Evolutionary conservation across 805 yeast genomes (phyloP), one percentile per base, ranked within the genome.

Genomic region (Schwanniomyces sp.): DNA sequence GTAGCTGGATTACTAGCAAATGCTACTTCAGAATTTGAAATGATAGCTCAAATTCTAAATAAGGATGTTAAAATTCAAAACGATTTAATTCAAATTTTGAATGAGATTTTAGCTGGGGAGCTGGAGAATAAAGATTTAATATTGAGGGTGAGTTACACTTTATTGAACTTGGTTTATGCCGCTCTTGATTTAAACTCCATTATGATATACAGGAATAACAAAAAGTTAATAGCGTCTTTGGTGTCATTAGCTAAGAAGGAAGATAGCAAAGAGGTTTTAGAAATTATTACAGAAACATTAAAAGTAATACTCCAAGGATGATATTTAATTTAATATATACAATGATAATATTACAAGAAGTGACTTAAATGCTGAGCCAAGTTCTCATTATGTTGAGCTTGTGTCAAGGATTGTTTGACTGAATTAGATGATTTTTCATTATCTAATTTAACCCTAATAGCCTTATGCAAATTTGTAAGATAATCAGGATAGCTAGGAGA

Each of bases 381-480:
- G 2, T 74, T 67, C n/a, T 63, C 69, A 26, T 58, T 53, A 41
- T 54, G 52, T 42, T 62, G 66, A 28, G 59, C 64, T 21, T 60
- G 46, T 24, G 48, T 53, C 9, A 69, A 59, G 14, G 69, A 58
- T 41, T 64, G 60, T 47, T 55, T 64, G 8, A 68, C 59, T 34
- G 53, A 54, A 29, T 57, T 59, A 11, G 67, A 63, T 7, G 66
- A 55, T 52, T 66, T 68, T 44, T 79, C 82, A 40, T 72, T 75
- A 14, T 79, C 82, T 17, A 81, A 52, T 50, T 76, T 81, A 12
- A 72, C 79, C 43, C 72, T 76, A 27, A 87, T 80, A 7, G 76
- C 75, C 46, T 80, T 82, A 63, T 92, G 97, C 45, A 91, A 68
- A 34, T 77, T 77, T 7, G 81, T 69, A 52, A 92, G 70, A 55